Base-by-base conservation (phyloP, 768 basidiomycete genomes). In the Macrolepiota dolichaula region DNA sequence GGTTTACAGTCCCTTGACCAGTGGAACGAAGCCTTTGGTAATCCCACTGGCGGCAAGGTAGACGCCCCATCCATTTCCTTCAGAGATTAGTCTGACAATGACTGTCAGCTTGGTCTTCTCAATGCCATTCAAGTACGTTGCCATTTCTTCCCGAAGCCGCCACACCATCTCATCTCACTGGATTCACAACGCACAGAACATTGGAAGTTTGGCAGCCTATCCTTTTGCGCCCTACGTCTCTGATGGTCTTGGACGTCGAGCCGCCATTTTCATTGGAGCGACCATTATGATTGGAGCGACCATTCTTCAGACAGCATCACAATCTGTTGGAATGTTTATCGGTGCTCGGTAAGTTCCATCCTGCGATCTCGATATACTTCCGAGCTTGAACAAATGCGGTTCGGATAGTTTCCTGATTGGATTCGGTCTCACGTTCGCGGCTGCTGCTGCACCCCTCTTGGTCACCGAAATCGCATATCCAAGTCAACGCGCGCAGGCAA, bases 391-490 rank as follows among this genome's bases (percentile, higher is more conserved):
- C 10, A 27, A 59, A 54, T 13, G 56, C 58, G 7, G 10, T 51
- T 38, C 27, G 35, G 15, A 9, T 13, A 81, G 82, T 58, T 85
- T 86, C 72, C 66, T 85, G 62, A 83, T 87, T 56, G 86, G 86
- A 0, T 86, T 88, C 69, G 86, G 86, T 40, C 72, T 87, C 15
- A 85, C 85, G 1, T 86, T 87, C 62, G 84, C 85, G 35, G 80
- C 81, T n/a, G 83, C 84, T 63, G 82, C 88, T 36, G 87, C 89
- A n/a, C 89, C 90, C 3, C 77, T 91, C 67, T 69, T 92, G 63
- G 85, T 91, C 57, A 86, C 88, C 35, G 91, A 92, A 72, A 71
- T 92, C 12, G 80, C 89, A 1, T 91, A 86, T 71, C 90, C 90
- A 3, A 77, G 81, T 24, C 87, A 93, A 68, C 87, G 90, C 54